Evolutionary conservation across 352 stramenopile genomes (phyloP).

Genomic region (Nothophytophthora sp.): DNA sequence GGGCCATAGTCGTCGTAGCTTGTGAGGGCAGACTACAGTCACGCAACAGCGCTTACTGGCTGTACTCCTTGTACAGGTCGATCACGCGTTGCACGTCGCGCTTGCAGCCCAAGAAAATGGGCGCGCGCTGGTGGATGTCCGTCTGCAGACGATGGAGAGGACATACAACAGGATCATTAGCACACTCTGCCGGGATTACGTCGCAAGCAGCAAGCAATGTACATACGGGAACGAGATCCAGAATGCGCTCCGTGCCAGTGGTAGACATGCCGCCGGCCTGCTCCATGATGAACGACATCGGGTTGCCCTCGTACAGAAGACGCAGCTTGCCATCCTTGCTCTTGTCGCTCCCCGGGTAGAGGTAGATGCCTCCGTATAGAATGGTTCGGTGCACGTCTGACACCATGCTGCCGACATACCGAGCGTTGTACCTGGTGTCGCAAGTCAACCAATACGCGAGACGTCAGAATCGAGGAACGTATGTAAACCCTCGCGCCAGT

Average conservation of each 20-base stretch:
- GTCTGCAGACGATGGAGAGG: constrained; percentile 27
- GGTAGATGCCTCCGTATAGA: constrained; percentile 96
- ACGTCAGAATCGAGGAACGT: not conserved
- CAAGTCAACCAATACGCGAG: not conserved
- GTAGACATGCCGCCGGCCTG: constrained; percentile 94
- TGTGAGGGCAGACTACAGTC: not conserved
- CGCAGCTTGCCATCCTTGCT: constrained; percentile 91
- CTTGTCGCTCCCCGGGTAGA: constrained; percentile 96
- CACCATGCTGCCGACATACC: constrained; percentile 98
- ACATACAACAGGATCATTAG: not conserved
- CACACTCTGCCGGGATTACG: not conserved
- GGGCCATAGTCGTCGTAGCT: too few species aligned
- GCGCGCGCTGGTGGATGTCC: constrained; percentile 94
- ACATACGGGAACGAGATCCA: constrained; percentile 88
- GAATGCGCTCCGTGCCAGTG: constrained; percentile 89
- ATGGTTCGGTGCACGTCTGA: constrained; percentile 97
- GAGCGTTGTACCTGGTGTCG: constrained; percentile 72
- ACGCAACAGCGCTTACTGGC: constrained; percentile 12
- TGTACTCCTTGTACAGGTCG: constrained; percentile 52
- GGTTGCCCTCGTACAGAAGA: constrained; percentile 97
- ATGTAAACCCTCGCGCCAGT: too few species aligned
- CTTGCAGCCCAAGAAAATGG: constrained; percentile 94
- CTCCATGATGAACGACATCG: constrained; percentile 97
- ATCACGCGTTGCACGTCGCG: constrained; percentile 70
- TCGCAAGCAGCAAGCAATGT: not conserved